Conservation (phyloP, 2,329 filamentous ascomycete species). For the Huntiella bhutanensis region DNA sequence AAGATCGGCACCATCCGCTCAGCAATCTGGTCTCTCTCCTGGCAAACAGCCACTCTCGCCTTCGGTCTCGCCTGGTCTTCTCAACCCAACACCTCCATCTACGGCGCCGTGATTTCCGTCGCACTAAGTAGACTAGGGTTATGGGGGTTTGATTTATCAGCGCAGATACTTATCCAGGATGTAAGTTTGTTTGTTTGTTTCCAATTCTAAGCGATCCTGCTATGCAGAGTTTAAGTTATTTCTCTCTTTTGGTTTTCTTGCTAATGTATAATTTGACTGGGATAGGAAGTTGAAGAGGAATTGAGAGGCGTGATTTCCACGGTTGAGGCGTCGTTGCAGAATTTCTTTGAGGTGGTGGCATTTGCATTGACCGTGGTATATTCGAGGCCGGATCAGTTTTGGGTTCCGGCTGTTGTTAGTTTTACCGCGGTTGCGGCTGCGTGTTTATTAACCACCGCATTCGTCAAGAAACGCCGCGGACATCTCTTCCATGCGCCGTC, state of each 20-base stretch:
- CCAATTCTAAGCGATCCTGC: background rate
- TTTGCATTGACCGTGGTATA: slow-evolving; percentile 49
- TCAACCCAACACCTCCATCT: too few species aligned
- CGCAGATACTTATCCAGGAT: slow-evolving; percentile 42
- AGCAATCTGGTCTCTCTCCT: slow-evolving; percentile 52
- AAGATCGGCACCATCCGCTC: slow-evolving; percentile 39
- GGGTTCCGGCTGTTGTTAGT: slow-evolving; percentile 41
- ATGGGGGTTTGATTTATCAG: slow-evolving; percentile 42
- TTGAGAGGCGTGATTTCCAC: slow-evolving; percentile 50
- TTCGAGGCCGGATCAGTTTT: slow-evolving; percentile 42
- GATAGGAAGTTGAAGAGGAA: slow-evolving; percentile 32
- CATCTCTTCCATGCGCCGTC: slow-evolving; percentile 18
- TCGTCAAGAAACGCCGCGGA: slow-evolving; percentile 17
- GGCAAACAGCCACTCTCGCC: slow-evolving; percentile 41
- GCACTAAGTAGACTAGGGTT: slow-evolving; percentile 40
- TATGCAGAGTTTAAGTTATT: background rate
- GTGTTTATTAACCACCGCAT: slow-evolving; percentile 17
- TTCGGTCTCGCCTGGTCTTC: slow-evolving; percentile 25
- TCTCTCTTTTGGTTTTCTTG: background rate
- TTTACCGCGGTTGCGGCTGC: slow-evolving; percentile 27
- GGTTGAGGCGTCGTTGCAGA: slow-evolving; percentile 49
- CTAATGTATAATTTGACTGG: too few species aligned
- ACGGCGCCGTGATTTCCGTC: slow-evolving; percentile 28
- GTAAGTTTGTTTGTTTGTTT: slow-evolving; percentile 18
- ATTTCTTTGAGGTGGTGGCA: slow-evolving; percentile 48